These are phyloP conservation scores for Pythium pectinolyticum DNA, from an alignment of 352 stramenopile species.

Conservation along the genomic window DNA sequence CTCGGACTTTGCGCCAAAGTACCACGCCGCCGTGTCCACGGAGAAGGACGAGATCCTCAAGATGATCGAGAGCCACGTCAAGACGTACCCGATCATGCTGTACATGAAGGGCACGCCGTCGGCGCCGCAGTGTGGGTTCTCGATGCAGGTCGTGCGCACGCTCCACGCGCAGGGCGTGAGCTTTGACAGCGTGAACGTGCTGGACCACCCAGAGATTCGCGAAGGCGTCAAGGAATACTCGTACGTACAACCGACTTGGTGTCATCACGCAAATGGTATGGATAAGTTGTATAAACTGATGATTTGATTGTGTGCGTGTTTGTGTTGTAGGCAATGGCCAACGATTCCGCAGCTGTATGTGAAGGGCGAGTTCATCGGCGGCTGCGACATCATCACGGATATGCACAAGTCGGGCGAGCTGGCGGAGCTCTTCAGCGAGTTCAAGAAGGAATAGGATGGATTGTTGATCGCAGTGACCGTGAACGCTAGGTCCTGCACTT, in stretches of 20 bases:
- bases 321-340: slow-evolving; percentile 86
- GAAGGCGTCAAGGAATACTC: slow-evolving; percentile 99
- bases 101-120: slow-evolving; percentile 99
- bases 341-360: slow-evolving; percentile 99
- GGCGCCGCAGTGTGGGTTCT: slow-evolving; percentile 98
- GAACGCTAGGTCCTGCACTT: too few species aligned
- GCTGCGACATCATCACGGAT: slow-evolving; percentile 98
- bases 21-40: slow-evolving; percentile 79
- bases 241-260: too few species aligned
- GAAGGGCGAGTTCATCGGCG: slow-evolving; percentile 98
- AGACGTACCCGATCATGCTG: slow-evolving; percentile 95
- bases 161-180: slow-evolving; percentile 91
- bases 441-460: slow-evolving; percentile 75
- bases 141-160: slow-evolving; percentile 94
- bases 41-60: slow-evolving; percentile 89
- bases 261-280: too few species aligned
- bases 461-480: too few species aligned
- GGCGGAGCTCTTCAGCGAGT: slow-evolving; percentile 83
- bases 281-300: not conserved
- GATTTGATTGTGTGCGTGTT: slow-evolving; percentile 9
- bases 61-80: slow-evolving; percentile 90
- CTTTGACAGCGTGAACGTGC: slow-evolving; percentile 98
- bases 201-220: slow-evolving; percentile 97
- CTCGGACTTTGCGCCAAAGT: slow-evolving; percentile 89
- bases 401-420: slow-evolving; percentile 94